Conservation (phyloP, 768 basidiomycete species). For the Serendipita sp. region DNA sequence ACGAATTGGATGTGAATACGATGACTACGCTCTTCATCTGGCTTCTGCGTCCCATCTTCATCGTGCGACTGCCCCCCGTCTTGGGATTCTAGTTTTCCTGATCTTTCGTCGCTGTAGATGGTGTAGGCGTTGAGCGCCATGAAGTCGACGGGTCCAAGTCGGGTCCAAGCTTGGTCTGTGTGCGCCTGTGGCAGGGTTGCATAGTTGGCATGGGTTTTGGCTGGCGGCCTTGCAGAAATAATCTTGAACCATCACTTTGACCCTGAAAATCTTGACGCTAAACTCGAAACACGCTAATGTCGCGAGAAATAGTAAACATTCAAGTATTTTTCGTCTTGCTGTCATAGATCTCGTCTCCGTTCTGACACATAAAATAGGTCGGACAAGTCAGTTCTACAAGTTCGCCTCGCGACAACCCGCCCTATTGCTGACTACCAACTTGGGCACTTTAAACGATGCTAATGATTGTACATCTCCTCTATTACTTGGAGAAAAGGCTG, state of each 20-base stretch:
- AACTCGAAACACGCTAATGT: slow-evolving; percentile 8
- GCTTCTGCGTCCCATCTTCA: background rate
- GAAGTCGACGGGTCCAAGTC: background rate
- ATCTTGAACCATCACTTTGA: background rate
- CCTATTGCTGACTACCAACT: background rate
- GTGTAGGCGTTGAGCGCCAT: background rate
- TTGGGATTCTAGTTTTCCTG: background rate
- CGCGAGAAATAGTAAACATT: slow-evolving; percentile 67
- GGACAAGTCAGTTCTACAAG: background rate
- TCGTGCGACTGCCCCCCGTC: background rate
- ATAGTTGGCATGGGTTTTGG: too few relatives aligned
- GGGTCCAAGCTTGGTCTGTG: slow-evolving; percentile 2
- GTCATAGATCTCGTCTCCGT: background rate
- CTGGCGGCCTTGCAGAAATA: background rate
- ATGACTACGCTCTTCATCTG: too few relatives aligned
- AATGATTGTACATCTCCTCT: background rate
- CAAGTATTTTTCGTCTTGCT: slow-evolving; percentile 32
- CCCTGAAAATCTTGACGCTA: background rate
- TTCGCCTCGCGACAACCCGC: slow-evolving; percentile 7
- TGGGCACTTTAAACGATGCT: slow-evolving; percentile 8
- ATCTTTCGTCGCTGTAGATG: background rate
- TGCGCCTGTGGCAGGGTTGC: too few relatives aligned
- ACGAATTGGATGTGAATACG: background rate
- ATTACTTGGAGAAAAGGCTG: slow-evolving; percentile 29
- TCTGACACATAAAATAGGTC: background rate